Base-by-base conservation (phyloP, 768 basidiomycete species). In the Xerocomellus amylosporus region DNA sequence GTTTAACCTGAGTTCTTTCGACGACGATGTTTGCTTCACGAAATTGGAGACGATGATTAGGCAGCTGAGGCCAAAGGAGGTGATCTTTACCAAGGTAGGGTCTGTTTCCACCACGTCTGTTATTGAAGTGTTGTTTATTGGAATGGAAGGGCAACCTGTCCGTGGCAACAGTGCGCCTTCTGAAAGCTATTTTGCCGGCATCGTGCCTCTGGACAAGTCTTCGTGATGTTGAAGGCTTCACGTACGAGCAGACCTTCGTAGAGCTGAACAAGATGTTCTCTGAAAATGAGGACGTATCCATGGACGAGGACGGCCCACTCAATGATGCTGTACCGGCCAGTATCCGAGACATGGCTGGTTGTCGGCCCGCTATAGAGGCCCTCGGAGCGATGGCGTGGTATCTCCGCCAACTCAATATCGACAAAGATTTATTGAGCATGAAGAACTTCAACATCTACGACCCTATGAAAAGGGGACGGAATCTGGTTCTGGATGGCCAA, bases 371-470 rank as follows among this genome's bases (percentile, higher is more conserved):
- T 0, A 87, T 98, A 51, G 86, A 90, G 61, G 88, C 96, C 0
- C 73, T 99, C 17, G 97, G 97, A 1, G 84, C 85, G 2, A 88
- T 98, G 88, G 84, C 96, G 40, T 98, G 93, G 90, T 93, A 93
- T 67, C 81, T 98, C 14, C 85, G 89, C 36, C 90, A 92, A 56
- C 80, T 99, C 38, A 98, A 98, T 66, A 93, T 98, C 58, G 96
- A 95, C 74, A 90, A 92, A 66, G 95, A 98, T 59, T 85, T 99
- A 51, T 71, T 99, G 64, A 90, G 86, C 51, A 94, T 97, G 88
- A 89, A 85, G 74, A 98, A 98, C 67, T 99, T 99, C 79, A 95
- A 98, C 62, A 79, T 97, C 37, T 97, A 96, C 65, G 93, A 98
- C 70, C 97, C 97, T 0, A 93, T 98, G 83, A 87, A 88, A 67